These are phyloP conservation scores for Tarenaya hassleriana DNA, from an alignment of 345 rosid genomes.

Conservation along the genomic window DNA sequence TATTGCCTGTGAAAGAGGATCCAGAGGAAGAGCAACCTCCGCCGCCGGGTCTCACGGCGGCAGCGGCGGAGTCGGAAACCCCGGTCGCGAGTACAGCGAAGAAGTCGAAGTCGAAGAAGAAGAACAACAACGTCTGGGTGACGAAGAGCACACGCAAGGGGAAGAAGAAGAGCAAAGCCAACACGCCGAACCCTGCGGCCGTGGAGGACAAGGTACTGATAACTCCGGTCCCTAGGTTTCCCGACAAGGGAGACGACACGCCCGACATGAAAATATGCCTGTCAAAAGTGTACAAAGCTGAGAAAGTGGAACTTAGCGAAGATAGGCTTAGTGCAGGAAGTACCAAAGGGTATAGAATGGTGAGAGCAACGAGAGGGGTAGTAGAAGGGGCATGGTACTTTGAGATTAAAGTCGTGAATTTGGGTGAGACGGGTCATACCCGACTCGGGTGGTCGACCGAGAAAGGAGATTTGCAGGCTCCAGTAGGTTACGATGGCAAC, in stretches of 20 bases:
- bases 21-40: conserved; percentile 16
- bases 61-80: not conserved
- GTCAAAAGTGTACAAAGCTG: conserved; percentile 90
- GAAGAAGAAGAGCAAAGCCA: conserved; percentile 76
- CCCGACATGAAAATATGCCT: conserved; percentile 66
- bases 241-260: conserved; percentile 68
- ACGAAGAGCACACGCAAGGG: conserved; percentile 85
- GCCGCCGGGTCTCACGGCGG: conserved; percentile 9
- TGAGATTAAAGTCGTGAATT: conserved; percentile 63
- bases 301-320: conserved; percentile 84
- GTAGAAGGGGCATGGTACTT: conserved; percentile 97
- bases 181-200: conserved; percentile 41
- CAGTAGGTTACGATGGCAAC: conserved; percentile 86
- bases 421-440: conserved; percentile 92
- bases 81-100: conserved; percentile 13
- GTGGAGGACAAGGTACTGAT: conserved; percentile 67
- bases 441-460: conserved; percentile 93
- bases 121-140: conserved; percentile 73
- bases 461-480: conserved; percentile 97
- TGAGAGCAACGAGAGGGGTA: conserved; percentile 90
- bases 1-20: conserved; percentile 19
- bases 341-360: conserved; percentile 92
- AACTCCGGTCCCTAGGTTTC: conserved; percentile 70
- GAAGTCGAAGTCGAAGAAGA: conserved; percentile 83
- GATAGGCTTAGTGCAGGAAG: conserved; percentile 86